phyloP scores from a whole-genome alignment of 345 rosid species.

The Psidium friedrichsthalianum region DNA sequence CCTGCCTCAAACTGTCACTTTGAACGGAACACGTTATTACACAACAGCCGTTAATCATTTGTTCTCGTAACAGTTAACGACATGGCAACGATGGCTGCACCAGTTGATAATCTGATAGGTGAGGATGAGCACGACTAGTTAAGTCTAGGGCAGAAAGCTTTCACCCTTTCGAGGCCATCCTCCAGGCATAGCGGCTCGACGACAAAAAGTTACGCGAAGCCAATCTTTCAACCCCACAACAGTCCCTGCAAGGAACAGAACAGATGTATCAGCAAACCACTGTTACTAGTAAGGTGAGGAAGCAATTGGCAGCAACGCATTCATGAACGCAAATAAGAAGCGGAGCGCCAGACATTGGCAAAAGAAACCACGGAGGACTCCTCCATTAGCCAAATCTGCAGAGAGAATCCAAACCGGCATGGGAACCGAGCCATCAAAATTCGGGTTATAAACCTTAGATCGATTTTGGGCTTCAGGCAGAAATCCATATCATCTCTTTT shows the following conservation, averaged over 20 bases:
- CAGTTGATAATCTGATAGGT: neutral
- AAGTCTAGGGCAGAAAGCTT: constrained; percentile 30
- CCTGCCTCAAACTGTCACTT: neutral
- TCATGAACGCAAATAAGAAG: neutral
- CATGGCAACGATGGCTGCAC: neutral
- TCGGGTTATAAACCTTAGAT: too few relatives aligned
- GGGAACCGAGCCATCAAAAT: neutral
- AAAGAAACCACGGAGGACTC: too few relatives aligned
- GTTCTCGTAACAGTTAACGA: too few relatives aligned
- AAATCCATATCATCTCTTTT: constrained; percentile 52
- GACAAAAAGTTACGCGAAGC: constrained; percentile 37
- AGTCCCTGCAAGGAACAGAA: constrained; percentile 8
- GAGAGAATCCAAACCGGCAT: neutral
- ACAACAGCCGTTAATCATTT: neutral
- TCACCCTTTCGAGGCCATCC: constrained; percentile 31
- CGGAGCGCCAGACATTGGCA: neutral
- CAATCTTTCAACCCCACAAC: constrained; percentile 37
- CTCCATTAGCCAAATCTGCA: too few relatives aligned
- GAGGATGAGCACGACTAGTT: neutral
- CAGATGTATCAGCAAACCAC: neutral
- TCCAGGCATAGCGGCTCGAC: constrained; percentile 13
- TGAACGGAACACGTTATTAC: neutral
- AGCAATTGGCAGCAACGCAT: neutral
- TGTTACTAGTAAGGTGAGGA: too few relatives aligned
- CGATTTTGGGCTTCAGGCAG: constrained; percentile 26